Conservation (phyloP, 1,284 basidiomycete genomes). For the Cutaneotrichosporon arboriforme region DNA sequence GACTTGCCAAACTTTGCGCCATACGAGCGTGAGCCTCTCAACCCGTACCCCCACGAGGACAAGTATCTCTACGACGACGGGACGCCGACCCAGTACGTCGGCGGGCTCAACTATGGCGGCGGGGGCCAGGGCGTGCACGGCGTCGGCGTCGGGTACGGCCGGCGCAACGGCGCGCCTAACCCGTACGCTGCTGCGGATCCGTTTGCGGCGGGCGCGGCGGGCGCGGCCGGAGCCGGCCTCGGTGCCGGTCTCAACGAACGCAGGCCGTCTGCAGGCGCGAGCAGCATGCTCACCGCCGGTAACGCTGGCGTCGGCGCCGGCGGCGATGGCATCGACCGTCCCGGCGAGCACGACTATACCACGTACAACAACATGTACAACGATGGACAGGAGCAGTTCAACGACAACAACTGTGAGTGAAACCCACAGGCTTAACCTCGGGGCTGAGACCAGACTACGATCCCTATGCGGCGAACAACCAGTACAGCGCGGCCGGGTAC, state of each 20-base stretch:
- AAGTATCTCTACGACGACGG: slow-evolving; percentile 37
- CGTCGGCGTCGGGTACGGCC: slow-evolving; percentile 35
- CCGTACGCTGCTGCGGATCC: slow-evolving; percentile 16
- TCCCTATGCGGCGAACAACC: slow-evolving; percentile 18
- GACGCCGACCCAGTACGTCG: slow-evolving; percentile 2
- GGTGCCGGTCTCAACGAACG: background rate
- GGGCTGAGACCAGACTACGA: slow-evolving; percentile 10
- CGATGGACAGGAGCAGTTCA: slow-evolving; percentile 12
- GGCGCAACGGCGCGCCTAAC: slow-evolving; percentile 1
- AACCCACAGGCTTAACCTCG: background rate
- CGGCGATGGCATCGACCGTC: slow-evolving; percentile 30
- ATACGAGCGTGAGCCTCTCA: slow-evolving; percentile 32
- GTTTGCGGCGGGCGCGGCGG: background rate
- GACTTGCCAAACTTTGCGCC: slow-evolving; percentile 38
- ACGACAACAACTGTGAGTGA: slow-evolving; percentile 1
- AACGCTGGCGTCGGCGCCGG: slow-evolving; percentile 28
- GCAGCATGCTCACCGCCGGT: slow-evolving; percentile 21
- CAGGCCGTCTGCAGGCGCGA: slow-evolving; percentile 3
- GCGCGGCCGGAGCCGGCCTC: slow-evolving; percentile 8
- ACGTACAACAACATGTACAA: background rate
- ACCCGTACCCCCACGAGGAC: slow-evolving; percentile 26
- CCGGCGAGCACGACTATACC: slow-evolving; percentile 15
- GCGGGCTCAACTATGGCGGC: slow-evolving; percentile 14
- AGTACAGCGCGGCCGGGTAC: slow-evolving; percentile 13
- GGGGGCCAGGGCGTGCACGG: slow-evolving; percentile 31